phyloP scores from a whole-genome alignment of 2,329 filamentous ascomycete genomes.

The Dactylellina drechsleri region DNA sequence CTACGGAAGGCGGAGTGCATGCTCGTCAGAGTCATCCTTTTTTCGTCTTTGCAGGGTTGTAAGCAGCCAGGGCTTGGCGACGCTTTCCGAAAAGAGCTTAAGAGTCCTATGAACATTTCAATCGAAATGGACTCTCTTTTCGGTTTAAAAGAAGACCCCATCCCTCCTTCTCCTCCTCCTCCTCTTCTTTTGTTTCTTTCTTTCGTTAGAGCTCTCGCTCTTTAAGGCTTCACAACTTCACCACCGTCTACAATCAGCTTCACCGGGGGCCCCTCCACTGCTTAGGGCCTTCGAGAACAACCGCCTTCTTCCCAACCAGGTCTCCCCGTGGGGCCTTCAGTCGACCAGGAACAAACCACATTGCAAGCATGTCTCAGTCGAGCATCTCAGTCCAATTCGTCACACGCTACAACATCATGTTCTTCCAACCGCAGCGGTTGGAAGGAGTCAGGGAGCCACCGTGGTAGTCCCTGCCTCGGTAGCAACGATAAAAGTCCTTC shows the following conservation, averaged over 20 bases:
- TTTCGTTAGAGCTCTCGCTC: constrained; percentile 40
- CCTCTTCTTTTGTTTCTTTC: constrained; percentile 23
- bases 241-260: background rate
- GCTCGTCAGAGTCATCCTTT: constrained; percentile 16
- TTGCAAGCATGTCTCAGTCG: constrained; percentile 45
- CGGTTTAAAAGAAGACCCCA: constrained; percentile 20
- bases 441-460: constrained; percentile 44
- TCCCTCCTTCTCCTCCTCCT: constrained; percentile 7
- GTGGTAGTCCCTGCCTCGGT: constrained; percentile 38
- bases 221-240: constrained; percentile 32
- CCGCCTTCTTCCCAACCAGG: constrained; percentile 29
- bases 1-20: background rate
- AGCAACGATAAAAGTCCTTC: constrained; percentile 20
- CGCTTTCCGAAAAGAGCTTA: background rate
- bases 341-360: constrained; percentile 24
- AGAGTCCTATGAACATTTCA: no score
- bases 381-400: constrained; percentile 14
- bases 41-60: background rate
- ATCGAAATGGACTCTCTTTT: background rate
- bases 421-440: constrained; percentile 47
- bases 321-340: constrained; percentile 52
- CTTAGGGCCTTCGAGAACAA: constrained; percentile 25
- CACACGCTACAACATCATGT: constrained; percentile 18
- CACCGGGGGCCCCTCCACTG: constrained; percentile 23
- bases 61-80: background rate